A percentile compares a stretch with the other conserved stretches of the same genome.
Conservation (phyloP, 352 stramenopile genomes). For the Globisporangium echinulatum region DNA sequence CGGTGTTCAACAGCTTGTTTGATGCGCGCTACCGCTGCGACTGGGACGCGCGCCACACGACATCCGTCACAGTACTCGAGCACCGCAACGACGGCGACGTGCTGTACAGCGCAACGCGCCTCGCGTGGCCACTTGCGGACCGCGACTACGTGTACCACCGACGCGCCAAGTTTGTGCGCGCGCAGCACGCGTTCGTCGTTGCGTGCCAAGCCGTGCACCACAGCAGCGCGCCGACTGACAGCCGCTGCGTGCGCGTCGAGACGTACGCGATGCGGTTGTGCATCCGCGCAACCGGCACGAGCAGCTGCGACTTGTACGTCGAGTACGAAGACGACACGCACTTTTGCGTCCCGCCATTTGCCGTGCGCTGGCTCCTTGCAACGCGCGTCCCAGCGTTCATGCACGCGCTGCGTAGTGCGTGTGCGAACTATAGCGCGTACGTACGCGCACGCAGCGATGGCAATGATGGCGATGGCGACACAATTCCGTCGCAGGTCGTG, state of each 20-base stretch:
- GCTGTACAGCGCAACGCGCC: slow-evolving; percentile 47
- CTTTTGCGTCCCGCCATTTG: slow-evolving; percentile 69
- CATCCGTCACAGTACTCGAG: slow-evolving; percentile 43
- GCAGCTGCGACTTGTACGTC: slow-evolving; percentile 61
- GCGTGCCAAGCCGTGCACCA: slow-evolving; percentile 57
- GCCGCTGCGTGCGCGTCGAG: slow-evolving; percentile 51
- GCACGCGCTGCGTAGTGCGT: slow-evolving; percentile 45
- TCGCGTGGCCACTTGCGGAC: slow-evolving; percentile 64
- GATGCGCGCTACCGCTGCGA: slow-evolving; percentile 47
- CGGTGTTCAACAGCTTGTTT: slow-evolving; percentile 57
- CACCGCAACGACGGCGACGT: slow-evolving; percentile 41
- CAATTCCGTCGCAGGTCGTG: slow-evolving; percentile 50
- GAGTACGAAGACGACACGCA: slow-evolving; percentile 80
- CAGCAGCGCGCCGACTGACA: slow-evolving; percentile 26
- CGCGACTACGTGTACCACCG: slow-evolving; percentile 80
- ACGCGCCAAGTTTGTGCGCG: slow-evolving; percentile 43
- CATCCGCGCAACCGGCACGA: slow-evolving; percentile 47
- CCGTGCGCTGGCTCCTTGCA: slow-evolving; percentile 49
- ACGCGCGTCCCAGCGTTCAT: slow-evolving; percentile 58
- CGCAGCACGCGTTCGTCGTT: slow-evolving; percentile 57
- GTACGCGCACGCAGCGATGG: slow-evolving; percentile 36
- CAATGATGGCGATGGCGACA: slow-evolving; percentile 9
- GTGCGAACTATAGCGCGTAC: slow-evolving; percentile 45
- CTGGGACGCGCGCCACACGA: slow-evolving; percentile 44
- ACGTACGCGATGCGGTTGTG: slow-evolving; percentile 52